phyloP scores from a whole-genome alignment of 345 rosid species.

The Salix udensis region DNA sequence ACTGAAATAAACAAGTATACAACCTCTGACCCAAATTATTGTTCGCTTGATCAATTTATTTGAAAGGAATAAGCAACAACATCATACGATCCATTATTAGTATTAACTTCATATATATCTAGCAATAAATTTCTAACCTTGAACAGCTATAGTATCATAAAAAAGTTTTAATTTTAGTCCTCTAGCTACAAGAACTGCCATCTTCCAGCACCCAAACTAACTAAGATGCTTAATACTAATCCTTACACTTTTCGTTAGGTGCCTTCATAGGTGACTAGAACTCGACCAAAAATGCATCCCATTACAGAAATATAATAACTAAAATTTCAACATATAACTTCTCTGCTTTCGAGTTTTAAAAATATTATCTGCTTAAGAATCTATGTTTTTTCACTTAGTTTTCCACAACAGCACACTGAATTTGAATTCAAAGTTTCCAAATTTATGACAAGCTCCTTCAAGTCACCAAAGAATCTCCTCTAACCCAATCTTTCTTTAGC shows the following conservation, averaged over 20 bases:
- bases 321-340: background rate
- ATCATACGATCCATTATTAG: background rate
- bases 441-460: background rate
- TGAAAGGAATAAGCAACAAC: background rate
- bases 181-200: background rate
- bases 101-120: background rate
- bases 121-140: background rate
- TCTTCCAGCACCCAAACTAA: background rate
- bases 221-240: background rate
- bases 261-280: background rate
- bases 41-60: background rate
- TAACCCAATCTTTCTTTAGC: background rate
- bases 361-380: background rate
- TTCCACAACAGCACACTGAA: background rate
- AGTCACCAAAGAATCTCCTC: background rate
- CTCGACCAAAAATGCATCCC: background rate
- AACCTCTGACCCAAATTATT: background rate
- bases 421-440: background rate
- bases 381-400: background rate
- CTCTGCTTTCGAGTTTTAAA: background rate
- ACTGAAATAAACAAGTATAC: background rate
- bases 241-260: background rate
- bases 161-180: background rate
- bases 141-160: background rate
- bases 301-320: background rate